Evolutionary conservation across 345 rosid genomes (phyloP).

Genomic region (Bruguiera parviflora): DNA sequence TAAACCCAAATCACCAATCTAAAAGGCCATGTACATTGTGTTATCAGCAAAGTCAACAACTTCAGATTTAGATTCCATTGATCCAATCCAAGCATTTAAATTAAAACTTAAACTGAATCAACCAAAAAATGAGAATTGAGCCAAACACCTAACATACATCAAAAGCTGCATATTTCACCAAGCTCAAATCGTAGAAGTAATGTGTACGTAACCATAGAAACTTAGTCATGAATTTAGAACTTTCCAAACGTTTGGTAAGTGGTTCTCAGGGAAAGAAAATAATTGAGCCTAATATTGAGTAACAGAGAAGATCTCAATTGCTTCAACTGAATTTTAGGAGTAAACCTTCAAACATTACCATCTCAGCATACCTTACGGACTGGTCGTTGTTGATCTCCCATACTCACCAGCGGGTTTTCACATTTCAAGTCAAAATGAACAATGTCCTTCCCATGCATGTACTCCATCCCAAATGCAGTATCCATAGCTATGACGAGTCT

Average conservation of each 20-base stretch:
- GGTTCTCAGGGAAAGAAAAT: too few relatives aligned
- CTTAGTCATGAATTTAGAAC: conserved; percentile 13
- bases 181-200: neutral
- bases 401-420: too few relatives aligned
- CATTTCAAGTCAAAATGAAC: too few relatives aligned
- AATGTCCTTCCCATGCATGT: too few relatives aligned
- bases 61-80: neutral
- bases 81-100: neutral
- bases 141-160: conserved; percentile 6
- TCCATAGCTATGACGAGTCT: too few relatives aligned
- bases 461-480: too few relatives aligned
- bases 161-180: conserved; percentile 7
- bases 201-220: neutral
- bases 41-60: conserved; percentile 10
- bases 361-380: too few relatives aligned
- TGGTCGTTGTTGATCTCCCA: too few relatives aligned
- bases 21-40: conserved; percentile 13
- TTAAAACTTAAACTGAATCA: neutral
- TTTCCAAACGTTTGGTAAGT: neutral
- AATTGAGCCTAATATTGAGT: neutral
- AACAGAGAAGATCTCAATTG: neutral
- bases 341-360: neutral
- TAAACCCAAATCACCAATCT: conserved; percentile 97
- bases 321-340: conserved; percentile 13
- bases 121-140: neutral